phyloP scores from a whole-genome alignment of 192 early-diverging fungal species.

The Backusella macrospora region DNA sequence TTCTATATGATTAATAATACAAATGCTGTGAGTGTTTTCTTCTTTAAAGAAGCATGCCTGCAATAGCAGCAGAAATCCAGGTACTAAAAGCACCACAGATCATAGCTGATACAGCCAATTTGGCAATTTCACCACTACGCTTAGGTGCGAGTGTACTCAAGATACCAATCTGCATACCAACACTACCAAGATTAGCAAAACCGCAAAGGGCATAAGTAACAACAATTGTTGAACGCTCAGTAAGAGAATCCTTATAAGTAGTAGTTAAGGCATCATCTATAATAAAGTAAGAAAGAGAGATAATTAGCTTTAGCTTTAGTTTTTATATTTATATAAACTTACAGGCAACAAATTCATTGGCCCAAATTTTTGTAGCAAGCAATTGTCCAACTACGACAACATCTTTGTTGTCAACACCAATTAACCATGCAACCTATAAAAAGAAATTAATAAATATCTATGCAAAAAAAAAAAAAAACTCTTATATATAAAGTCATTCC shows the following conservation, averaged over 20 bases:
- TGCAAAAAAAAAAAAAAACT: no score
- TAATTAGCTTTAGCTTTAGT: neutral
- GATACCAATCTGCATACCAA: constrained; percentile 81
- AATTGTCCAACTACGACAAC: constrained; percentile 63
- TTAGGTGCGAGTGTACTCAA: constrained; percentile 76
- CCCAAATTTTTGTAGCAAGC: constrained; percentile 73
- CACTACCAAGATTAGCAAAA: constrained; percentile 85
- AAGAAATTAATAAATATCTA: neutral
- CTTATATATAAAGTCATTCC: no score
- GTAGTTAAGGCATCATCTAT: constrained; percentile 28
- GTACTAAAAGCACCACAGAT: constrained; percentile 80
- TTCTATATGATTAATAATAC: neutral
- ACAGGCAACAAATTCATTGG: constrained; percentile 93
- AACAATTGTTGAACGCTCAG: constrained; percentile 52
- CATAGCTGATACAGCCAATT: constrained; percentile 77
- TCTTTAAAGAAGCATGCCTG: constrained; percentile 61
- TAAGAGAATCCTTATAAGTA: constrained; percentile 43
- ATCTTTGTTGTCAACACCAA: constrained; percentile 46
- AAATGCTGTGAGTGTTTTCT: neutral
- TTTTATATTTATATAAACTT: neutral
- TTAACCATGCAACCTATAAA: constrained; percentile 58
- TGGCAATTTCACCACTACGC: constrained; percentile 69
- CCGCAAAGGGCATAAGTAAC: constrained; percentile 82
- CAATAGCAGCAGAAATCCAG: constrained; percentile 78
- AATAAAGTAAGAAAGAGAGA: neutral